These are phyloP conservation scores for Juglanconis juglandina DNA, from an alignment of 2,329 filamentous ascomycete species.

Conservation along the genomic window DNA sequence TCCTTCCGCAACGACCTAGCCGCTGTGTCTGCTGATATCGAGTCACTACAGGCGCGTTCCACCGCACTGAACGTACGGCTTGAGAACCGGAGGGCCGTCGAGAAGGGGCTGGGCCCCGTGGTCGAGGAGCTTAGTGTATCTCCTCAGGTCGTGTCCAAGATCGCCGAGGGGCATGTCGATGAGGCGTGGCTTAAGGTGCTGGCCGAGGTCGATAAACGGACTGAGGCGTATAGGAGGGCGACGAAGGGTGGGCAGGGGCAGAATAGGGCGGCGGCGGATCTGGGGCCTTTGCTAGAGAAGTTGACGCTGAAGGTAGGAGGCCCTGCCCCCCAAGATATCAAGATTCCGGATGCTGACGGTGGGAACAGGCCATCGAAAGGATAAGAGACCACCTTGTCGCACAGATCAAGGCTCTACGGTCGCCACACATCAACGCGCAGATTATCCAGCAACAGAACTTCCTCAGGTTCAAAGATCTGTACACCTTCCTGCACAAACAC, in stretches of 20 bases:
- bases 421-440: slow-evolving; percentile 94
- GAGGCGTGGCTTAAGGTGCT: slow-evolving; percentile 82
- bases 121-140: slow-evolving; percentile 91
- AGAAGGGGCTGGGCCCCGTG: slow-evolving; percentile 80
- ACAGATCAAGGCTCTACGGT: slow-evolving; percentile 90
- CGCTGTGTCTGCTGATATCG: slow-evolving; percentile 89
- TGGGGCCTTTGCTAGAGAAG: slow-evolving; percentile 80
- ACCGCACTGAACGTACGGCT: slow-evolving; percentile 77
- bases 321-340: not conserved
- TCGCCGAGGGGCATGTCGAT: slow-evolving; percentile 85
- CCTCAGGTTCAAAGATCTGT: slow-evolving; percentile 83
- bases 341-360: not conserved
- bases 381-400: slow-evolving; percentile 92
- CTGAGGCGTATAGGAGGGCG: slow-evolving; percentile 67
- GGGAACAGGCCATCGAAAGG: slow-evolving; percentile 76
- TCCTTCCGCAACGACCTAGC: slow-evolving; percentile 93
- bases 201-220: slow-evolving; percentile 77
- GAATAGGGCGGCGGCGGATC: slow-evolving; percentile 75
- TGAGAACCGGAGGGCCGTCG: slow-evolving; percentile 84
- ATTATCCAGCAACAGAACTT: slow-evolving; percentile 94
- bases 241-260: slow-evolving; percentile 52
- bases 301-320: slow-evolving; percentile 69
- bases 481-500: slow-evolving; percentile 76
- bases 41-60: slow-evolving; percentile 85
- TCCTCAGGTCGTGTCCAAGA: slow-evolving; percentile 76